A percentile compares a stretch with the other conserved stretches of the same genome.
Conservation (phyloP, 2,329 filamentous ascomycete species). For the Leptographium flavum region DNA sequence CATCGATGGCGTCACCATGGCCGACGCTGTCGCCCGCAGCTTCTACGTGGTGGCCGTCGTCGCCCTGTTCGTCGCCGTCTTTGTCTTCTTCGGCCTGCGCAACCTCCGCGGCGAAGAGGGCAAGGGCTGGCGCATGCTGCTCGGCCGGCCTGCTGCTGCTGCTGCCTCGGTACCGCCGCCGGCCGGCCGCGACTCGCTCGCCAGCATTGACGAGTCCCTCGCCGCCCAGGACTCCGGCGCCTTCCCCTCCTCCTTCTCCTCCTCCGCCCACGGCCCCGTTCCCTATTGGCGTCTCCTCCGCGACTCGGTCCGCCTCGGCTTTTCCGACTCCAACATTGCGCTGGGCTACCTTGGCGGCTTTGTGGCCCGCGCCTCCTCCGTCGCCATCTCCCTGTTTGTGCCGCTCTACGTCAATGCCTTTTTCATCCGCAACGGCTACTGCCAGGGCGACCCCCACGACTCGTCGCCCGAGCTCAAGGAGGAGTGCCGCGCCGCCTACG, state of each 20-base stretch:
- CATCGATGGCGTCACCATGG: constrained; percentile 55
- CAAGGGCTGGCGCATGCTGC: constrained; percentile 53
- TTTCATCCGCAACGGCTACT: constrained; percentile 70
- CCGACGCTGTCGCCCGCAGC: constrained; percentile 62
- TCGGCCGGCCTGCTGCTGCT: constrained; percentile 21
- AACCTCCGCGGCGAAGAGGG: constrained; percentile 56
- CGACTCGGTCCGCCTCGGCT: constrained; percentile 53
- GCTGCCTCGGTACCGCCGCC: background rate
- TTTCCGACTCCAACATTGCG: constrained; percentile 63
- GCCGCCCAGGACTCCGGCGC: background rate
- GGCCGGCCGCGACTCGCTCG: constrained; percentile 1
- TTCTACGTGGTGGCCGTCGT: constrained; percentile 76
- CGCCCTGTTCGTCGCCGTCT: constrained; percentile 55
- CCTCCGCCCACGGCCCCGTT: constrained; percentile 14
- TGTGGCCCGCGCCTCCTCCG: constrained; percentile 84
- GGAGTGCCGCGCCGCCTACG: constrained; percentile 74
- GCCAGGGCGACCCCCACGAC: constrained; percentile 50
- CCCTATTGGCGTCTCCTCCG: constrained; percentile 47
- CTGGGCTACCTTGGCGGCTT: constrained; percentile 89
- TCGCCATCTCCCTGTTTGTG: constrained; percentile 89
- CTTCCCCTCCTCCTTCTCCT: background rate
- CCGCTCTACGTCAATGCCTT: constrained; percentile 87
- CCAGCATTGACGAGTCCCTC: constrained; percentile 5
- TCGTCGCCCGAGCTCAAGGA: constrained; percentile 63
- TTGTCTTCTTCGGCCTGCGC: constrained; percentile 67